Conservation (phyloP, 2,329 filamentous ascomycete genomes). For the Venturia carpophila region DNA sequence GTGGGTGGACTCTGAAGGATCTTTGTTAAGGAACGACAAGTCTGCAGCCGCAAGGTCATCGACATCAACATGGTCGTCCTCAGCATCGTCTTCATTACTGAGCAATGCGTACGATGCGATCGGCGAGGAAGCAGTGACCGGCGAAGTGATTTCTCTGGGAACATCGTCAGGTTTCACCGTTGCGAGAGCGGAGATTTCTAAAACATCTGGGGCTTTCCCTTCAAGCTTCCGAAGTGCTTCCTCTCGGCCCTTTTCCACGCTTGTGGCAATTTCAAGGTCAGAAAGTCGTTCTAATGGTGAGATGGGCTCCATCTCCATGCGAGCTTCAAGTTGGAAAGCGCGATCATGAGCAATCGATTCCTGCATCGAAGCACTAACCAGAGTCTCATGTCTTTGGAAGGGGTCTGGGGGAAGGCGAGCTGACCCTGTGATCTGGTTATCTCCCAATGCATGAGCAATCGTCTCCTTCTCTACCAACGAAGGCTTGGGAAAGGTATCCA, state of each 20-base stretch:
- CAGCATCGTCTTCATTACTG: constrained; percentile 5
- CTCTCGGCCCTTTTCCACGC: not conserved
- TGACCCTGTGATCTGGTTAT: too few relatives aligned
- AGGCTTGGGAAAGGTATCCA: not conserved
- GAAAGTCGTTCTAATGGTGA: not conserved
- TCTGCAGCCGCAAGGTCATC: not conserved
- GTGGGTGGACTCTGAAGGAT: not conserved
- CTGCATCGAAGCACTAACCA: not conserved
- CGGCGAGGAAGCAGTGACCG: not conserved
- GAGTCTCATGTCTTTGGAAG: not conserved
- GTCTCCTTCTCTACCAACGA: not conserved
- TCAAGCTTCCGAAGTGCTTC: not conserved
- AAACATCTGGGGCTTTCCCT: not conserved
- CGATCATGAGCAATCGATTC: not conserved
- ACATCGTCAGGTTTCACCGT: not conserved
- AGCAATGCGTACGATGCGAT: not conserved
- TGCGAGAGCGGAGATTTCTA: not conserved
- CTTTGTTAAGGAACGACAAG: not conserved
- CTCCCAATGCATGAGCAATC: too few relatives aligned
- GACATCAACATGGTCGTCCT: constrained; percentile 6
- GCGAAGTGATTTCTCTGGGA: not conserved
- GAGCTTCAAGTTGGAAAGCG: not conserved
- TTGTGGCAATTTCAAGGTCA: not conserved
- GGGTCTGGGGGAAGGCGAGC: not conserved
- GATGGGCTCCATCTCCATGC: not conserved